Percentiles rank a stretch among this genome's conserved stretches.
phyloP scores from a whole-genome alignment of 345 rosid genomes.

The Balakata baccata region DNA sequence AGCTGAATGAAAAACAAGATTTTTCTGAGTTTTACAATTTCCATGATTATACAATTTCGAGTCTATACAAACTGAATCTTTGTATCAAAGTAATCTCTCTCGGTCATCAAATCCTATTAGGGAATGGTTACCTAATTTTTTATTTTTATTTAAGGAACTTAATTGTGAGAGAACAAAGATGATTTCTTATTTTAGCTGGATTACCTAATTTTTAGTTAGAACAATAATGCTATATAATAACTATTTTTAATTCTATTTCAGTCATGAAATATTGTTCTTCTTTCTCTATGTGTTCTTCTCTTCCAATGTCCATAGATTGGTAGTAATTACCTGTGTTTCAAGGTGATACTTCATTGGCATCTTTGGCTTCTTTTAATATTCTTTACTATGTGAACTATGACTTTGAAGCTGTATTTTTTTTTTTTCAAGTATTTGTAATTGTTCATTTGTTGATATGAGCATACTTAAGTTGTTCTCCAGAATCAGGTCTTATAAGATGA shows the following conservation, averaged over 20 bases:
- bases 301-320: not conserved
- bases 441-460: not conserved
- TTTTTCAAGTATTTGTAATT: not conserved
- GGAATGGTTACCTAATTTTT: too few species aligned
- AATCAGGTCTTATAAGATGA: not conserved
- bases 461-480: too few species aligned
- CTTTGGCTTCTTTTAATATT: not conserved
- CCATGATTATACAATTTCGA: too few species aligned
- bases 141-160: too few species aligned
- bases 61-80: too few species aligned
- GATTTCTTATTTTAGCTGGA: too few species aligned
- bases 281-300: not conserved
- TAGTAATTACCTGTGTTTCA: not conserved
- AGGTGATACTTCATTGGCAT: not conserved
- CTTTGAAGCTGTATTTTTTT: not conserved
- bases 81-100: too few species aligned
- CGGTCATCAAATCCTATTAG: too few species aligned
- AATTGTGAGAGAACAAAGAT: too few species aligned
- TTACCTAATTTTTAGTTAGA: slow-evolving; percentile 12
- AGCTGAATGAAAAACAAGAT: too few species aligned
- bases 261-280: not conserved
- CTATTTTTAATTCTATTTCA: too few species aligned
- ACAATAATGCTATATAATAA: not conserved
- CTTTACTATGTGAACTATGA: not conserved
- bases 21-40: too few species aligned